Base-by-base conservation (phyloP, 1,284 basidiomycete species). In the Cyathus pygmaeus region DNA sequence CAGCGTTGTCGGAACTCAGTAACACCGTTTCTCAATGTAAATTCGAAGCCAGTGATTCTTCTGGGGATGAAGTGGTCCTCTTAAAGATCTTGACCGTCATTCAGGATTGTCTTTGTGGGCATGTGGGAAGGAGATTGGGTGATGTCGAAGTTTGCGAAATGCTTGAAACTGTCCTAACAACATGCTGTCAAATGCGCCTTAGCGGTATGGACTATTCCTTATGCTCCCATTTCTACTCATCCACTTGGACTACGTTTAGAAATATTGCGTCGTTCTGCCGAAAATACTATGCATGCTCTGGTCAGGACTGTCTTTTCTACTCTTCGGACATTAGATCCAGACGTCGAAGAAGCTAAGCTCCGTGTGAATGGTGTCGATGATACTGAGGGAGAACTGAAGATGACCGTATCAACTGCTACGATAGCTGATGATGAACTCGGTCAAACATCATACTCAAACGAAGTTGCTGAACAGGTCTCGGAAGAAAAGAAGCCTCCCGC, bases 141-240 rank as follows among this genome's bases (percentile, higher is more conserved):
- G 97, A 99, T 71, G 90, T 98, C 61, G 94, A 96, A 75, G 92
- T 99, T 23, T 99, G 98, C 76, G 97, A 99, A 80, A 96, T 99
- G 90, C 84, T 99, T 72, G 98, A 99, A 80, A 98, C 97, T 5
- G 96, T 98, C 1, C 80, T 99, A 65, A 98, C 95, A 36, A 99
- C 98, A 70, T 96, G 96, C 67, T 99, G 97, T 77, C 95, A 99
- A 75, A 98, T 97, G 85, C 86, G 98, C 46, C 83, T 99, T 5
- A 95, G 94, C 70, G 96, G 94, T 95, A 67, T 66, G 93, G 85
- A 11, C 24, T 42, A 50, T 56, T 24, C 51, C 57, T 27, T 3
- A n/a, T 56, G 55, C 54, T 3, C 46, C 56, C n/a, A 51, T 58
- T 27, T 4, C n/a, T 56, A 55, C 55, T 2, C 42, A 29, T 29